phyloP scores from a whole-genome alignment of 768 basidiomycete genomes.

The Termitomyces titanicus region DNA sequence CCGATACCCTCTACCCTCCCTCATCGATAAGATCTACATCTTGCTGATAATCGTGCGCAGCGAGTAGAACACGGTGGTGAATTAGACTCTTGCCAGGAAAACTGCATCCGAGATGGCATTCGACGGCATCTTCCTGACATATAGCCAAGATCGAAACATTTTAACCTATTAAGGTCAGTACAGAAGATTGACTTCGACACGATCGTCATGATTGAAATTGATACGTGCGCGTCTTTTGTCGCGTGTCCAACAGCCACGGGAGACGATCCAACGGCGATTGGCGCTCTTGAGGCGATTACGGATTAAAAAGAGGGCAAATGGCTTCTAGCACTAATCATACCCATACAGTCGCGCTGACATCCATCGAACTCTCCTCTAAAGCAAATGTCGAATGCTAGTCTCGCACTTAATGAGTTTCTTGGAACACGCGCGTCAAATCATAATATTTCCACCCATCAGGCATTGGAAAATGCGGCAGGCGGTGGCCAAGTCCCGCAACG shows the following conservation, averaged over 20 bases:
- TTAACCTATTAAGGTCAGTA: background rate
- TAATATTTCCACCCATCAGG: background rate
- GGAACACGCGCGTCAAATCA: background rate
- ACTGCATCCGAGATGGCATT: background rate
- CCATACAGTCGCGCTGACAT: background rate
- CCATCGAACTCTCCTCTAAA: background rate
- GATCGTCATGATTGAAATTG: background rate
- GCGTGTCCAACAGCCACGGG: slow-evolving; percentile 2
- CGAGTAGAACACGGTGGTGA: background rate
- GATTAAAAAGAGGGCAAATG: slow-evolving; percentile 1
- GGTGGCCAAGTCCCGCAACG: background rate
- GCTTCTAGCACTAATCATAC: background rate
- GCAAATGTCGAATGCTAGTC: slow-evolving; percentile 1
- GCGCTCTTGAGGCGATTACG: background rate
- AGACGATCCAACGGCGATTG: background rate
- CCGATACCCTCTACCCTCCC: slow-evolving; percentile 1
- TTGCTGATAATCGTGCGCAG: slow-evolving; percentile 6
- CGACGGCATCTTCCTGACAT: background rate
- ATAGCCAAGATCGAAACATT: background rate
- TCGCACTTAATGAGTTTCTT: background rate
- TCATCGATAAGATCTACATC: slow-evolving; percentile 10
- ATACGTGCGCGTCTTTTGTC: background rate
- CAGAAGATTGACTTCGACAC: slow-evolving; percentile 4
- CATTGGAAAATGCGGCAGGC: background rate
- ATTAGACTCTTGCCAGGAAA: background rate